phyloP scores from a whole-genome alignment of 2,329 filamentous ascomycete genomes.

The Gaeumannomyces sp. region DNA sequence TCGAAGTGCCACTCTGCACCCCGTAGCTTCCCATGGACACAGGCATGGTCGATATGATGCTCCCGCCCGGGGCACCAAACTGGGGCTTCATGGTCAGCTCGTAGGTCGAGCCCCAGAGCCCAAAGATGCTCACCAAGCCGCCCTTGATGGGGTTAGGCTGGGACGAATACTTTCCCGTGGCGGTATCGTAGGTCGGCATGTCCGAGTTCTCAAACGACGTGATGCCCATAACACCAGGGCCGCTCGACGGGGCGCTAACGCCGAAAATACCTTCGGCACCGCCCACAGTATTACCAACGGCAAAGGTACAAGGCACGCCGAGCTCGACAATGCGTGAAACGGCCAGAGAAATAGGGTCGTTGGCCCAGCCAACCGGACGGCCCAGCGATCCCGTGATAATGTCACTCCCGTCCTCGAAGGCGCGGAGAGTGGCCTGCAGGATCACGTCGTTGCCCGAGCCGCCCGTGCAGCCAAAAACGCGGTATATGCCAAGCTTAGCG shows the following conservation, averaged over 20 bases:
- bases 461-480: constrained; percentile 11
- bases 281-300: constrained; percentile 20
- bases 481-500: constrained; percentile 12
- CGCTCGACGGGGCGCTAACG: background rate
- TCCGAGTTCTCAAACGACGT: constrained; percentile 19
- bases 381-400: constrained; percentile 27
- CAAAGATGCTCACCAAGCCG: background rate
- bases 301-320: constrained; percentile 20
- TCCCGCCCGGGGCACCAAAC: constrained; percentile 4
- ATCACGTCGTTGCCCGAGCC: constrained; percentile 21
- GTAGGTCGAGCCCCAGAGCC: constrained; percentile 5
- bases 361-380: constrained; percentile 22
- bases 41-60: constrained; percentile 2
- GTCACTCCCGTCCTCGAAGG: constrained; percentile 34
- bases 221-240: constrained; percentile 3
- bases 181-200: constrained; percentile 25
- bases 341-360: constrained; percentile 20
- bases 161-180: constrained; percentile 24
- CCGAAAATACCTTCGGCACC: constrained; percentile 5
- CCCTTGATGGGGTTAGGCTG: background rate
- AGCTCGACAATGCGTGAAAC: constrained; percentile 23
- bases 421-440: constrained; percentile 34
- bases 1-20: constrained; percentile 6
- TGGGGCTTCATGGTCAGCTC: constrained; percentile 14
- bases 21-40: constrained; percentile 1